These are phyloP conservation scores for Diaporthe sp. DNA, from an alignment of 2,329 filamentous ascomycete genomes.

Conservation along the genomic window DNA sequence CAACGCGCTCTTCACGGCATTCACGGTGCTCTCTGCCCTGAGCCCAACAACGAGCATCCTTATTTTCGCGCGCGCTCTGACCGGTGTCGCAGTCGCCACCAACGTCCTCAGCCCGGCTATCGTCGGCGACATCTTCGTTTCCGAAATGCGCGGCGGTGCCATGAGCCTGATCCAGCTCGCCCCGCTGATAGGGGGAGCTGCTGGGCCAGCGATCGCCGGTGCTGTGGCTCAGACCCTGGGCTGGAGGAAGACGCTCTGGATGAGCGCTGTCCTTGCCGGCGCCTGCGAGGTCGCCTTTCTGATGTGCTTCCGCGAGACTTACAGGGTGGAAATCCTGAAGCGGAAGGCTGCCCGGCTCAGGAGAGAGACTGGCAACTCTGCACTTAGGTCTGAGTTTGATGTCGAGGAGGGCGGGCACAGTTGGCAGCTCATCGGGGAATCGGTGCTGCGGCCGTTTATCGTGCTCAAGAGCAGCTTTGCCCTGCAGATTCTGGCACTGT, in stretches of 20 bases:
- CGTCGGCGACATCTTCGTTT: conserved; percentile 70
- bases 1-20: conserved; percentile 61
- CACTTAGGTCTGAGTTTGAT: conserved; percentile 46
- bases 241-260: conserved; percentile 65
- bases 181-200: conserved; percentile 66
- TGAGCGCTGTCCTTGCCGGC: conserved; percentile 58
- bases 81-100: conserved; percentile 71
- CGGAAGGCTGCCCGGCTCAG: conserved; percentile 50
- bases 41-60: conserved; percentile 57
- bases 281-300: conserved; percentile 63
- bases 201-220: conserved; percentile 66
- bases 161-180: conserved; percentile 68
- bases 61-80: conserved; percentile 64
- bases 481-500: conserved; percentile 59
- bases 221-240: conserved; percentile 64
- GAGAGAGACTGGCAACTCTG: conserved; percentile 43
- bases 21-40: conserved; percentile 59
- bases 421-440: conserved; percentile 47
- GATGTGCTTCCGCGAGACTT: conserved; percentile 67
- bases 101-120: conserved; percentile 73
- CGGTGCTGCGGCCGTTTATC: conserved; percentile 56
- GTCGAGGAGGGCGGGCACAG: conserved; percentile 39
- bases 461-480: conserved; percentile 63
- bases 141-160: conserved; percentile 66
- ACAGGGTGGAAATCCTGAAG: conserved; percentile 65